Evolutionary conservation across 192 early-diverging fungal genomes (phyloP).

Genomic region (Dissophora ornata): DNA sequence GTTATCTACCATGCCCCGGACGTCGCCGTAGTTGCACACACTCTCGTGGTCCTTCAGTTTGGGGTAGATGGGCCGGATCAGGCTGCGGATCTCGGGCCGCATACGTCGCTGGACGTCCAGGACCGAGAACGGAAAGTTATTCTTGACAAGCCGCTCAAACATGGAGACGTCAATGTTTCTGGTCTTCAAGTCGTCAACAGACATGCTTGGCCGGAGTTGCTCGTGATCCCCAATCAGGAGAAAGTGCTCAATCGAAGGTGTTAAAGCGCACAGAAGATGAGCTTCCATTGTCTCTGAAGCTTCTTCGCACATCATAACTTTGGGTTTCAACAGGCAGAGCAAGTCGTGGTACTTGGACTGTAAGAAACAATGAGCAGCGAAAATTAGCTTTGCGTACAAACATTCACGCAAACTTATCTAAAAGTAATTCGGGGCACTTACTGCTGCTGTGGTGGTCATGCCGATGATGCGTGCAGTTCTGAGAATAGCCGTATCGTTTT

Average conservation of each 20-base stretch:
- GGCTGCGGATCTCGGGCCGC: conserved; percentile 62
- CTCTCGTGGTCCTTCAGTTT: conserved; percentile 57
- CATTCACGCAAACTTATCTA: too few species aligned
- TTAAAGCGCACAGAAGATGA: conserved; percentile 62
- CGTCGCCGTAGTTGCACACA: conserved; percentile 47
- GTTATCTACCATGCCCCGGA: conserved; percentile 61
- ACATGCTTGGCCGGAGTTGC: conserved; percentile 65
- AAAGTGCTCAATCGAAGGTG: conserved; percentile 60
- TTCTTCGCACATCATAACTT: conserved; percentile 68
- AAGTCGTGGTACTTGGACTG: conserved; percentile 69
- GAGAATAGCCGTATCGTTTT: conserved; percentile 38
- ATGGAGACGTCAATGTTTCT: conserved; percentile 60
- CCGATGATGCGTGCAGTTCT: conserved; percentile 58
- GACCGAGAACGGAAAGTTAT: conserved; percentile 55
- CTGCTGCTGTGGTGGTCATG: conserved; percentile 70
- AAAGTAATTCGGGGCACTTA: too few species aligned
- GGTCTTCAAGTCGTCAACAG: conserved; percentile 58
- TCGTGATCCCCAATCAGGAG: conserved; percentile 71
- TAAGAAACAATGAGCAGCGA: not conserved
- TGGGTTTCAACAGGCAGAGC: conserved; percentile 56
- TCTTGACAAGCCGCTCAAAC: conserved; percentile 64
- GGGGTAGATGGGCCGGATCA: conserved; percentile 63
- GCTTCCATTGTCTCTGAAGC: conserved; percentile 68
- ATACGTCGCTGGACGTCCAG: conserved; percentile 67
- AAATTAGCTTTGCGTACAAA: too few species aligned